These are phyloP conservation scores for Ampelocalamus luodianensis DNA, from an alignment of 176 grass and related monocot genomes.

Conservation along the genomic window DNA sequence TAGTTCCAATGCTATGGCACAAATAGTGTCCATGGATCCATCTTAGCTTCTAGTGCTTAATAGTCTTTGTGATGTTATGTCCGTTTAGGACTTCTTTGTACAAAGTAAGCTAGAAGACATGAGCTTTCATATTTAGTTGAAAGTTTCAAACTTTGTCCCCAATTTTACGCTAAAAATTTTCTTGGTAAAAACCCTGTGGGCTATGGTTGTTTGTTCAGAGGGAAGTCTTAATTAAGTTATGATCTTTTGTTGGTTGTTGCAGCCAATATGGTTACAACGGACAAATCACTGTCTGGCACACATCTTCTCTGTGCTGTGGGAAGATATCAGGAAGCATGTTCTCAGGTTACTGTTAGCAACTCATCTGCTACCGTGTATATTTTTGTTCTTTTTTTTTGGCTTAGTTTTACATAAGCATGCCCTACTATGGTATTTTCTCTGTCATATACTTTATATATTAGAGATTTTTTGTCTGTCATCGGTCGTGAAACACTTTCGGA, in stretches of 20 bases:
- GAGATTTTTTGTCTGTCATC: background rate
- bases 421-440: background rate
- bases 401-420: slow-evolving; percentile 12
- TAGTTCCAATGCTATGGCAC: no score
- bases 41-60: background rate
- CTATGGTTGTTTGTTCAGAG: slow-evolving; percentile 38
- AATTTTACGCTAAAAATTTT: background rate
- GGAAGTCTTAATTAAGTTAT: slow-evolving; percentile 30
- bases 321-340: slow-evolving; percentile 97
- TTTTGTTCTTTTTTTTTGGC: background rate
- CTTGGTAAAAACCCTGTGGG: background rate
- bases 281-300: slow-evolving; percentile 88
- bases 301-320: slow-evolving; percentile 99
- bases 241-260: slow-evolving; percentile 82
- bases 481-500: background rate
- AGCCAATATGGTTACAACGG: slow-evolving; percentile 99
- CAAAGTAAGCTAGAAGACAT: background rate
- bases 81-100: slow-evolving; percentile 21
- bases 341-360: slow-evolving; percentile 65
- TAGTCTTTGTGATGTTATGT: slow-evolving; percentile 10
- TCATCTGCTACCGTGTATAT: background rate
- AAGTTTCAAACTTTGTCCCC: slow-evolving; percentile 1
- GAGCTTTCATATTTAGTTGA: slow-evolving; percentile 18
- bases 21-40: slow-evolving; percentile 4
- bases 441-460: background rate